phyloP scores from a whole-genome alignment of 176 grass and related monocot genomes.

The Chrysopogon serrulatus region DNA sequence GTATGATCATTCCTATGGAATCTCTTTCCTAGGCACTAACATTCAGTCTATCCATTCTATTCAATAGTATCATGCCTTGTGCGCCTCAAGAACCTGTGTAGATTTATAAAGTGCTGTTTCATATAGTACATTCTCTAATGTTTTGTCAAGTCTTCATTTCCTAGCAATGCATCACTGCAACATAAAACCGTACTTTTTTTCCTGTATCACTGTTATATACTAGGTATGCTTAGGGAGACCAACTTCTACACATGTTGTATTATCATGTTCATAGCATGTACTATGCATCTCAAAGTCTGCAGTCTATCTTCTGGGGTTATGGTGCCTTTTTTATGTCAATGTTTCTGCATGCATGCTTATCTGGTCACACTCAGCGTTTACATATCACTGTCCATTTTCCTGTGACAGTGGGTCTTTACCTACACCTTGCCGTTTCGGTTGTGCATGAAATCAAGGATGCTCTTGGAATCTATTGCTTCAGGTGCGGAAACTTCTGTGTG shows the following conservation, averaged over 20 bases:
- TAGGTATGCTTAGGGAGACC: neutral
- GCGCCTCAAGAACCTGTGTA: neutral
- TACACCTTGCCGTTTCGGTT: constrained; percentile 85
- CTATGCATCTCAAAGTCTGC: neutral
- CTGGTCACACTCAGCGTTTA: neutral
- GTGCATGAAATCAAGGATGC: constrained; percentile 93
- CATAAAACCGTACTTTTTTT: neutral
- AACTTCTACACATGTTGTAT: neutral
- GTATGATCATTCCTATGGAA: neutral
- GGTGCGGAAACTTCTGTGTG: constrained; percentile 23
- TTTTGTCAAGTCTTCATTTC: neutral
- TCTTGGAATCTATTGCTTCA: constrained; percentile 98
- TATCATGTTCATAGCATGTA: neutral
- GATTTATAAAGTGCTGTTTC: neutral
- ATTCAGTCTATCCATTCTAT: neutral
- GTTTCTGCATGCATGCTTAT: neutral
- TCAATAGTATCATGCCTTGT: neutral
- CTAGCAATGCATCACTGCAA: neutral
- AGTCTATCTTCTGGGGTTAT: neutral
- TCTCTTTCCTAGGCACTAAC: neutral
- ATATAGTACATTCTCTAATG: neutral
- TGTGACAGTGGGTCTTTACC: constrained; percentile 75
- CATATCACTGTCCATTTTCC: constrained; percentile 15
- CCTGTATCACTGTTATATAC: neutral
- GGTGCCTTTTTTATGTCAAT: neutral